Evolutionary conservation across 495 filamentous ascomycete species (phyloP).

Genomic region (Daldinia grandis): DNA sequence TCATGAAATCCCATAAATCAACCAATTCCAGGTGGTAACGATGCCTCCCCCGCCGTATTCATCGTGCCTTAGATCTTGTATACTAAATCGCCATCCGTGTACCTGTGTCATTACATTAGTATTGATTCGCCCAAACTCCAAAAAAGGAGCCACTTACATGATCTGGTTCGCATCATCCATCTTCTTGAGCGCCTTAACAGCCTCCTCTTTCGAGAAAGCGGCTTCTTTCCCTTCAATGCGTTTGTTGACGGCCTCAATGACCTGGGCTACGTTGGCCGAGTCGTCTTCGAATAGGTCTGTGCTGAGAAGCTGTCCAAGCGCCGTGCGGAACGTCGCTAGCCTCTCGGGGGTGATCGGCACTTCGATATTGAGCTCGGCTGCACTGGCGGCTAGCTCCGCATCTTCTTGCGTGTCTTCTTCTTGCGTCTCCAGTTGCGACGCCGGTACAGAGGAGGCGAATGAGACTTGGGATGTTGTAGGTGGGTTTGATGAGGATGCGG

Average conservation of each 20-base stretch:
- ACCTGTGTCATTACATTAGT: slow-evolving; percentile 51
- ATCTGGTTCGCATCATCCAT: slow-evolving; percentile 88
- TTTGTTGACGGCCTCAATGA: slow-evolving; percentile 83
- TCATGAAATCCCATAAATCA: neutral
- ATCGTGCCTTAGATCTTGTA: slow-evolving; percentile 50
- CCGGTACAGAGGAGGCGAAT: slow-evolving; percentile 57
- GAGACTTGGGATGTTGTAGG: slow-evolving; percentile 50
- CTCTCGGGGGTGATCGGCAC: slow-evolving; percentile 68
- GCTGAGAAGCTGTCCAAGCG: slow-evolving; percentile 82
- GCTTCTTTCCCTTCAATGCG: slow-evolving; percentile 63
- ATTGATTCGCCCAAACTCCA: neutral
- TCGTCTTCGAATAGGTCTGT: slow-evolving; percentile 82
- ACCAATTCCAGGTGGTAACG: neutral
- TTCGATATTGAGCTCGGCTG: slow-evolving; percentile 51
- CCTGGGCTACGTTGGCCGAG: slow-evolving; percentile 73
- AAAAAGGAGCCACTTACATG: slow-evolving; percentile 72
- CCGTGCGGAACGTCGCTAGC: slow-evolving; percentile 75
- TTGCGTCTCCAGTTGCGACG: slow-evolving; percentile 54
- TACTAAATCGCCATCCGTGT: slow-evolving; percentile 55
- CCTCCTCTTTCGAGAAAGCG: slow-evolving; percentile 75
- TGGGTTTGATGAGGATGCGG: slow-evolving; percentile 43
- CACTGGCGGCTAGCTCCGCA: slow-evolving; percentile 46
- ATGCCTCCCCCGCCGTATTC: neutral
- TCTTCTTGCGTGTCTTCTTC: slow-evolving; percentile 49
- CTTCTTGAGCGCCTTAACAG: slow-evolving; percentile 73